These are phyloP conservation scores for Anisodus tanguticus DNA, from an alignment of 257 asterid genomes.

Conservation along the genomic window DNA sequence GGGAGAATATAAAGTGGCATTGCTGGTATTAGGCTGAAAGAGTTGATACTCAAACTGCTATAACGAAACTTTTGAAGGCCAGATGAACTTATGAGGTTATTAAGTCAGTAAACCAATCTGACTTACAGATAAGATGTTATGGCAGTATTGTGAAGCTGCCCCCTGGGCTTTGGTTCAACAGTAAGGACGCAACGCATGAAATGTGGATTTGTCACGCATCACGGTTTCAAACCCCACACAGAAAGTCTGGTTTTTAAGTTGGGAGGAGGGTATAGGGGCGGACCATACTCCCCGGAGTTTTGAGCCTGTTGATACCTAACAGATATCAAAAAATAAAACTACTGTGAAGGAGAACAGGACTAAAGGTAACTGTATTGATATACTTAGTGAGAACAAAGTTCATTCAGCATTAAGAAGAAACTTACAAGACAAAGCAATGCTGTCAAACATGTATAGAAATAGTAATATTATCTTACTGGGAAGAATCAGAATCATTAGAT, in stretches of 20 bases:
- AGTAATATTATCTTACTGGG: not conserved
- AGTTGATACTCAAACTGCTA: constrained; percentile 15
- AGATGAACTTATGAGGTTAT: not conserved
- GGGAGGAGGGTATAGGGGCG: not conserved
- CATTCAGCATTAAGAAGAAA: constrained; percentile 2
- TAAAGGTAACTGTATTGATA: not conserved
- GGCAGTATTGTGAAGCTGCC: not conserved
- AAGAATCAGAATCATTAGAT: constrained; percentile 20
- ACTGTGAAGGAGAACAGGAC: not conserved
- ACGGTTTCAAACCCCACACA: not conserved
- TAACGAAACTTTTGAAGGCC: not conserved
- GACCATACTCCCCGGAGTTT: not conserved
- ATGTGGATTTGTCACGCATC: not conserved
- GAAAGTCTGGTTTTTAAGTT: not conserved
- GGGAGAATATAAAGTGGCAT: not conserved
- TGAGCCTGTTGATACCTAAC: constrained; percentile 6
- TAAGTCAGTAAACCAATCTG: not conserved
- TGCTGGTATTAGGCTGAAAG: constrained; percentile 9
- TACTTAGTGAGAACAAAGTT: not conserved
- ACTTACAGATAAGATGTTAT: not conserved
- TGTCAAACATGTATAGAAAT: not conserved
- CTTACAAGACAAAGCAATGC: not conserved
- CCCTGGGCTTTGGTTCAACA: constrained; percentile 8
- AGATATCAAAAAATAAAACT: not conserved
- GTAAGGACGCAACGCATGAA: not conserved